A percentile compares a stretch with the other conserved stretches of the same genome.
These are phyloP conservation scores for Ceratobasidium sp. DNA, from an alignment of 1,284 basidiomycete genomes.

Conservation along the genomic window DNA sequence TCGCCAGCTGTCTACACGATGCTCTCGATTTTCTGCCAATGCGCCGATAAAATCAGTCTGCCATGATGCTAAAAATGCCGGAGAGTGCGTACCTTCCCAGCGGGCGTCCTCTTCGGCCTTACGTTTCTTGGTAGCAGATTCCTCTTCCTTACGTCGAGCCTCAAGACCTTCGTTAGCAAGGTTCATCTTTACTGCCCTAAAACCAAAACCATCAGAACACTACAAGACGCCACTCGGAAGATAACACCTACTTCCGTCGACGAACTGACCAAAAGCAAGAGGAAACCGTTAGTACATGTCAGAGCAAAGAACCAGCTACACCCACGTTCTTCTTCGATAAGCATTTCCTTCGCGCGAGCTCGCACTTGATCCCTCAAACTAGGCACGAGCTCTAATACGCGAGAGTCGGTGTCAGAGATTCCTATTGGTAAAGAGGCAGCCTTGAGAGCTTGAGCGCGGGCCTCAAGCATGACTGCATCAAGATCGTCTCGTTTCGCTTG, in stretches of 20 bases:
- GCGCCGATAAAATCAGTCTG: slow-evolving; percentile 13
- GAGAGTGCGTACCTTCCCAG: slow-evolving; percentile 73
- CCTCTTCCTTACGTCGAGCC: slow-evolving; percentile 84
- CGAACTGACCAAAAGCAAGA: slow-evolving; percentile 56
- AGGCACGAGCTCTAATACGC: slow-evolving; percentile 65
- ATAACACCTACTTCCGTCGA: slow-evolving; percentile 70
- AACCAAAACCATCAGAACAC: background rate
- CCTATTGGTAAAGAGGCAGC: slow-evolving; percentile 66
- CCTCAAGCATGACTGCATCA: slow-evolving; percentile 78
- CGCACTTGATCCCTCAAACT: slow-evolving; percentile 71
- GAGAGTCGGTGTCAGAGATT: slow-evolving; percentile 65
- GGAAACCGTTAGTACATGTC: background rate
- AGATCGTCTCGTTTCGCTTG: slow-evolving; percentile 77
- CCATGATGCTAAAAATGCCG: slow-evolving; percentile 8
- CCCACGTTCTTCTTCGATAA: slow-evolving; percentile 77
- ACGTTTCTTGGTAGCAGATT: slow-evolving; percentile 74
- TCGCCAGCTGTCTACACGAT: slow-evolving; percentile 85
- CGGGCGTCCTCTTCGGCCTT: slow-evolving; percentile 82
- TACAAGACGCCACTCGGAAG: background rate
- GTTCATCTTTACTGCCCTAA: slow-evolving; percentile 73
- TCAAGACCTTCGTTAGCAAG: slow-evolving; percentile 85
- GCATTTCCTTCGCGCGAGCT: slow-evolving; percentile 74
- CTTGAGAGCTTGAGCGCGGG: slow-evolving; percentile 71
- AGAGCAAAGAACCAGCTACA: background rate
- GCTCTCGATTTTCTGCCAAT: slow-evolving; percentile 71